Percentiles rank a stretch among this genome's conserved stretches.
These are phyloP conservation scores for Panaeolus cyanescens DNA, from an alignment of 768 basidiomycete species.

Conservation along the genomic window DNA sequence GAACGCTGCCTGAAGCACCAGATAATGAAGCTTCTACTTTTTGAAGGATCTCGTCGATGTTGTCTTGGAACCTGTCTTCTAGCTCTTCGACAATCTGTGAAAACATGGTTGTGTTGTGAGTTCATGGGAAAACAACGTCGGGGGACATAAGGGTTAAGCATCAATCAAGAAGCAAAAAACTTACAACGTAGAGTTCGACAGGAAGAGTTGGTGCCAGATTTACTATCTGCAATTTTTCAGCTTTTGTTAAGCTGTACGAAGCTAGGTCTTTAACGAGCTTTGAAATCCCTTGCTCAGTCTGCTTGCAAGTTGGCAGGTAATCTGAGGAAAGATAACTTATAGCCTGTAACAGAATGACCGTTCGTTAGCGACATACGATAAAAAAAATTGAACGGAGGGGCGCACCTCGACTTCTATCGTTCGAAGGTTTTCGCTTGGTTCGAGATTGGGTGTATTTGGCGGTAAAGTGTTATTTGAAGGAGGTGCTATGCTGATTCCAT, in stretches of 20 bases:
- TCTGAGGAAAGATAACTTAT: conserved; percentile 82
- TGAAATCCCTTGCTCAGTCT: conserved; percentile 65
- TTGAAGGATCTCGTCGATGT: conserved; percentile 66
- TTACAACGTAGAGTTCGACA: conserved; percentile 88
- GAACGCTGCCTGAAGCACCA: conserved; percentile 1
- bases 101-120: neutral
- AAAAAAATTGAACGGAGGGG: conserved; percentile 7
- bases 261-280: conserved; percentile 68
- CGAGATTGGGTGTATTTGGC: conserved; percentile 31
- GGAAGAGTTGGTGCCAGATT: conserved; percentile 82
- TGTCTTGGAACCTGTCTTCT: conserved; percentile 76
- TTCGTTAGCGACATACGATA: neutral
- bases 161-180: conserved; percentile 28
- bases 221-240: conserved; percentile 91
- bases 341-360: conserved; percentile 50
- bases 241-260: conserved; percentile 77
- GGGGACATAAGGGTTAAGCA: neutral
- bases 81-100: conserved; percentile 90
- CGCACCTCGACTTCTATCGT: conserved; percentile 85
- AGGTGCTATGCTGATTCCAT: neutral
- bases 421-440: conserved; percentile 77
- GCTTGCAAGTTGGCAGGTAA: conserved; percentile 66
- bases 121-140: neutral
- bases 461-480: conserved; percentile 7
- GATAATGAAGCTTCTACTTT: conserved; percentile 42